Percentiles rank a stretch among this genome's conserved stretches.
phyloP scores from a whole-genome alignment of 2,329 filamentous ascomycete genomes.

The Verticillium longisporum region DNA sequence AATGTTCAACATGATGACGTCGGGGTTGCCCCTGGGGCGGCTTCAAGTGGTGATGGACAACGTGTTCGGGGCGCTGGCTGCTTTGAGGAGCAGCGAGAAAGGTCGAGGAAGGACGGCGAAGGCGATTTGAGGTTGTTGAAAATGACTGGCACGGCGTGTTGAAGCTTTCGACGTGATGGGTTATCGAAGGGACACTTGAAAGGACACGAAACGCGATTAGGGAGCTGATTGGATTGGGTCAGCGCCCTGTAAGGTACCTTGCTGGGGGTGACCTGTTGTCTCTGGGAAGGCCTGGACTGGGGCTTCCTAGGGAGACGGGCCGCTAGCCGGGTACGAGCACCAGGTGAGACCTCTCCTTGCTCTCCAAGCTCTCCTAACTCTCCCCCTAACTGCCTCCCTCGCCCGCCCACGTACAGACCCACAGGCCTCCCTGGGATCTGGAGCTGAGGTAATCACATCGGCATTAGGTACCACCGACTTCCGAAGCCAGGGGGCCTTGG shows the following conservation, averaged over 20 bases:
- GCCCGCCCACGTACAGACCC: too few relatives aligned
- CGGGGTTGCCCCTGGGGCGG: conserved; percentile 12
- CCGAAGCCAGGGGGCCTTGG: neutral
- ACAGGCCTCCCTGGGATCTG: too few relatives aligned
- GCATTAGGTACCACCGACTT: neutral
- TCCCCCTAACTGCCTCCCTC: too few relatives aligned
- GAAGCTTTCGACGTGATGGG: neutral
- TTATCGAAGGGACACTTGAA: conserved; percentile 16
- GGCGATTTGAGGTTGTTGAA: neutral
- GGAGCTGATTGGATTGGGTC: conserved; percentile 13
- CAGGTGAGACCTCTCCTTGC: too few relatives aligned
- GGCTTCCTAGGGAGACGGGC: neutral
- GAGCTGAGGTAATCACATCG: neutral
- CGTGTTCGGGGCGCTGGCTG: neutral
- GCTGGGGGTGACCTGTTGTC: neutral
- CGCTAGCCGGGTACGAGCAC: neutral
- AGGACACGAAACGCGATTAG: conserved; percentile 18
- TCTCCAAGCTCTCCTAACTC: too few relatives aligned
- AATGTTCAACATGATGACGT: conserved; percentile 45
- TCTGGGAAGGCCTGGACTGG: neutral
- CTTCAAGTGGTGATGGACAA: conserved; percentile 1
- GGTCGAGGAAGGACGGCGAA: neutral
- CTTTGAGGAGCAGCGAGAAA: conserved; percentile 1
- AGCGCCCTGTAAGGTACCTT: neutral
- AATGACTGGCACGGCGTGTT: neutral